phyloP scores from a whole-genome alignment of 139 green algal genomes.

The Coelastrella sp. region DNA sequence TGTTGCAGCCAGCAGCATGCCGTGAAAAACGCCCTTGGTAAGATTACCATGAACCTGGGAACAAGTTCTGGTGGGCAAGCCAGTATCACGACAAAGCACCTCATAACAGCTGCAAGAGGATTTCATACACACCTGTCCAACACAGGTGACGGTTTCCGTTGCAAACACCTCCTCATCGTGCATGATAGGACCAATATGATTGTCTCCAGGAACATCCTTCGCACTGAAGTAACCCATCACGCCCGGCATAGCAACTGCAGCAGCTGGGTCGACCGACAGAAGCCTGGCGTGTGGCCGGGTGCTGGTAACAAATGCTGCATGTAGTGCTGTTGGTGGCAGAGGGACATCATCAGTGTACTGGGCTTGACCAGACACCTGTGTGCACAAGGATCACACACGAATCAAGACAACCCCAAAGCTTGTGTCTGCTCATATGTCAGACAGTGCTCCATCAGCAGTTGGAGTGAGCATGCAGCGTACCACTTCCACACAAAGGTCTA shows the following conservation, averaged over 20 bases:
- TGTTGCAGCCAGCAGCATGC: too few species aligned
- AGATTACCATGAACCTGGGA: too few species aligned
- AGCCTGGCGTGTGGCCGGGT: constrained; percentile 82
- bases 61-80: too few species aligned
- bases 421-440: too few species aligned
- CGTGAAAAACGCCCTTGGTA: too few species aligned
- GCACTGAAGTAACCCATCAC: constrained; percentile 81
- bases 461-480: too few species aligned
- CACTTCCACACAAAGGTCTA: too few species aligned
- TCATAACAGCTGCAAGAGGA: not conserved
- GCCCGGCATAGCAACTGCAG: constrained; percentile 62
- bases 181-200: constrained; percentile 87
- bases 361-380: constrained; percentile 92
- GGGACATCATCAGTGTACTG: constrained; percentile 93
- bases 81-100: too few species aligned
- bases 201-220: constrained; percentile 86
- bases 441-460: too few species aligned
- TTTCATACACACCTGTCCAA: constrained; percentile 77
- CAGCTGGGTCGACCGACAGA: constrained; percentile 73
- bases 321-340: constrained; percentile 72
- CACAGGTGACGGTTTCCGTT: constrained; percentile 81
- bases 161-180: constrained; percentile 96
- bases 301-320: constrained; percentile 86
- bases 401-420: too few species aligned
- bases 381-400: too few species aligned